Conservation (phyloP, 2,329 filamentous ascomycete genomes). For the Botrytis tulipae region DNA sequence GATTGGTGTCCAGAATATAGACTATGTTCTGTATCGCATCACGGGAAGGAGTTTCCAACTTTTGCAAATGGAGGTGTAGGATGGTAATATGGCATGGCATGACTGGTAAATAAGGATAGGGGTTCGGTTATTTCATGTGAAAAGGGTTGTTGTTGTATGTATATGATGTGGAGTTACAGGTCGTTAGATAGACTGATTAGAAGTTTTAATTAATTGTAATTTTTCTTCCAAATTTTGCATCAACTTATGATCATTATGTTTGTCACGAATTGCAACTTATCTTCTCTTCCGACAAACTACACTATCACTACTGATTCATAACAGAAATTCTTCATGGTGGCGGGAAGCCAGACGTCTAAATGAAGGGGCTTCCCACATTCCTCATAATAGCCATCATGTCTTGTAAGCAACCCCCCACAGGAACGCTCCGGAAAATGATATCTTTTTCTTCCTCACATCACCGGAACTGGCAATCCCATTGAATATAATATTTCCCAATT, state of each 20-base stretch:
- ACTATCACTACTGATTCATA: neutral
- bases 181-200: neutral
- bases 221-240: neutral
- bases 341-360: neutral
- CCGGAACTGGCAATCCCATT: neutral
- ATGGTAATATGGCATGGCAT: neutral
- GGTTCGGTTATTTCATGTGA: slow-evolving; percentile 12
- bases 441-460: neutral
- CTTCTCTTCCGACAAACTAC: too few relatives aligned
- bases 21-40: slow-evolving; percentile 25
- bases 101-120: slow-evolving; percentile 1
- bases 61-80: slow-evolving; percentile 12
- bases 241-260: neutral
- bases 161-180: neutral
- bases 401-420: neutral
- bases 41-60: slow-evolving; percentile 10
- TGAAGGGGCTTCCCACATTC: slow-evolving; percentile 3
- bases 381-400: slow-evolving; percentile 6
- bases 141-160: slow-evolving; percentile 7
- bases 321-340: neutral
- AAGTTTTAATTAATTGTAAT: neutral
- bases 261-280: too few relatives aligned
- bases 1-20: slow-evolving; percentile 35
- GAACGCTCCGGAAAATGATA: neutral
- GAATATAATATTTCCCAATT: neutral